phyloP scores from a whole-genome alignment of 495 filamentous ascomycete species.

The Apodospora peruviana region DNA sequence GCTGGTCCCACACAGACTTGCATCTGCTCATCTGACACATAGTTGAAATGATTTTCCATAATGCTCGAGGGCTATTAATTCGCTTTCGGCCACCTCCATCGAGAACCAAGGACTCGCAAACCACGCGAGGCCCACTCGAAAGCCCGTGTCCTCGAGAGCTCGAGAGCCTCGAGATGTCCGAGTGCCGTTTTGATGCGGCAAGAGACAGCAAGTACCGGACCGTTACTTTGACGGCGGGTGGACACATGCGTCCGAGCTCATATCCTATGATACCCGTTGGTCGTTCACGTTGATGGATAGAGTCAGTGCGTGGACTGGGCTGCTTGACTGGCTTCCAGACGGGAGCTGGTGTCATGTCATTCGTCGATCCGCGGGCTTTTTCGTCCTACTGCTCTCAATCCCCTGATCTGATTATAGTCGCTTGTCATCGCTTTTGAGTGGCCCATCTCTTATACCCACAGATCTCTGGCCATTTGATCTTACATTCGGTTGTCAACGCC shows the following conservation, averaged over 20 bases:
- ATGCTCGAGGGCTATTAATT: constrained; percentile 10
- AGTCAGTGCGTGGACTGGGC: not conserved
- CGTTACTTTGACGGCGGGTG: constrained; percentile 10
- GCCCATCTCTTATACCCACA: not conserved
- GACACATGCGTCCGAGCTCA: no score
- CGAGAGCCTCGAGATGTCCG: not conserved
- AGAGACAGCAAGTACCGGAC: constrained; percentile 15
- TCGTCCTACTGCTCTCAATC: not conserved
- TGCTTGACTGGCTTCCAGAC: not conserved
- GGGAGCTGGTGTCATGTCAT: not conserved
- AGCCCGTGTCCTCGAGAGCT: no score
- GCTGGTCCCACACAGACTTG: constrained; percentile 7
- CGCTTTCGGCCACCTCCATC: no score
- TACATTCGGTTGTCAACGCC: not conserved
- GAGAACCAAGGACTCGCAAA: no score
- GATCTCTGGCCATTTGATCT: not conserved
- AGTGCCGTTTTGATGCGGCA: constrained; percentile 7
- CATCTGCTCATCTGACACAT: constrained; percentile 11
- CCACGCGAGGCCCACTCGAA: no score
- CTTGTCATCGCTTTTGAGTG: not conserved
- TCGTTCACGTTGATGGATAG: not conserved
- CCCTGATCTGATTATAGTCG: constrained; percentile 1
- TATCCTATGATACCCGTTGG: not conserved
- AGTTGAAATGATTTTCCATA: constrained; percentile 7
- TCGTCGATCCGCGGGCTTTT: not conserved